These are phyloP conservation scores for Citrullus mucosospermus DNA, from an alignment of 306 rosid genomes.

Conservation along the genomic window DNA sequence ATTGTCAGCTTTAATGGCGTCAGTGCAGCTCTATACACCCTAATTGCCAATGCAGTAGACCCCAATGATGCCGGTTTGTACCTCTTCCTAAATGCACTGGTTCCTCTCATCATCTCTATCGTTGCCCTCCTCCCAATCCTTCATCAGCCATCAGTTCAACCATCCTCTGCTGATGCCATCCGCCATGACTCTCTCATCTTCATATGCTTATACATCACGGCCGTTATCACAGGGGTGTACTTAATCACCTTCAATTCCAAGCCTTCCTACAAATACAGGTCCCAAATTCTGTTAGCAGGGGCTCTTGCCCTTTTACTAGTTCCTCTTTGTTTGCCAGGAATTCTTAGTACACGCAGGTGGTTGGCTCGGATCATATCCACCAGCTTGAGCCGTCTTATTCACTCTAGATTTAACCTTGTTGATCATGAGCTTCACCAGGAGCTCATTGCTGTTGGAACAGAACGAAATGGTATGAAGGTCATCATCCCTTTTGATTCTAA, in stretches of 20 bases:
- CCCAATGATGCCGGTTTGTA: conserved; percentile 30
- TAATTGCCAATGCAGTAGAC: conserved; percentile 48
- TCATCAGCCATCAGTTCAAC: conserved; percentile 18
- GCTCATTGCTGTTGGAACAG: conserved; percentile 17
- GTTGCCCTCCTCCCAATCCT: conserved; percentile 41
- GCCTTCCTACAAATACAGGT: conserved; percentile 13
- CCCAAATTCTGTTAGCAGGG: conserved; percentile 38
- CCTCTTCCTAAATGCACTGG: conserved; percentile 53
- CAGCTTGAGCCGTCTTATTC: background rate
- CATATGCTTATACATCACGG: conserved; percentile 42
- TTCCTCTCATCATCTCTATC: conserved; percentile 43
- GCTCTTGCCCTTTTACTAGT: conserved; percentile 37
- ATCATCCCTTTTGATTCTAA: background rate
- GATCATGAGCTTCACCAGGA: conserved; percentile 34
- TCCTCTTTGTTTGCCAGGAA: conserved; percentile 33
- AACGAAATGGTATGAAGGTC: background rate
- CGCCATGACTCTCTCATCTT: conserved; percentile 28
- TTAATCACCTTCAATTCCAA: conserved; percentile 38
- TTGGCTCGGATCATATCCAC: conserved; percentile 3
- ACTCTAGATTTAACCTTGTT: conserved; percentile 14
- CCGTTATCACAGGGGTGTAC: conserved; percentile 58
- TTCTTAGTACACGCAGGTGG: conserved; percentile 27
- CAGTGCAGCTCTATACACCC: conserved; percentile 64
- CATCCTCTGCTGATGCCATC: conserved; percentile 6
- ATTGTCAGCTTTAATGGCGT: conserved; percentile 65